phyloP scores from a whole-genome alignment of 257 asterid genomes.

The Leptodermis oblonga region DNA sequence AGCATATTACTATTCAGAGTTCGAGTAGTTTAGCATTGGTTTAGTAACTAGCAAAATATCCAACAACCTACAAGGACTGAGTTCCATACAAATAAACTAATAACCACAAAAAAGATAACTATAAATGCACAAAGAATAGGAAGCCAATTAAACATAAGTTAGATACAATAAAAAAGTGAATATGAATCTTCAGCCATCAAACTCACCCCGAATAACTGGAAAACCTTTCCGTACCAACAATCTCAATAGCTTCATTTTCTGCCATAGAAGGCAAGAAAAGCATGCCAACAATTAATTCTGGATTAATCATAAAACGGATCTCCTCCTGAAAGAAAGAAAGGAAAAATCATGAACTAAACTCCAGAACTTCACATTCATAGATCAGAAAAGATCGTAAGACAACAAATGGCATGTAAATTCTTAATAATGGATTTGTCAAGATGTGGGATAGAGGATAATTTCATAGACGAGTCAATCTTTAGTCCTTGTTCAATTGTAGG shows the following conservation, averaged over 20 bases:
- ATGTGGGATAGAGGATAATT: neutral
- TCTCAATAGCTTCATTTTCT: slow-evolving; percentile 84
- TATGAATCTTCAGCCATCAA: neutral
- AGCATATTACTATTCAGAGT: neutral
- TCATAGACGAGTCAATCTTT: neutral
- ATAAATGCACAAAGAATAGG: neutral
- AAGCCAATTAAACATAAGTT: neutral
- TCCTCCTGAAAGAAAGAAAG: slow-evolving; percentile 48
- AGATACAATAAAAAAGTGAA: neutral
- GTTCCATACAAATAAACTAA: neutral
- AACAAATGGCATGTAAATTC: neutral
- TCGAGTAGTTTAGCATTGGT: neutral
- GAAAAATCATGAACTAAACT: neutral
- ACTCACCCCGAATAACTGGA: slow-evolving; percentile 68
- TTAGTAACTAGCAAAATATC: neutral
- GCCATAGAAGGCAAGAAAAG: slow-evolving; percentile 80
- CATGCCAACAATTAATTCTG: slow-evolving; percentile 70
- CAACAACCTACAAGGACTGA: neutral
- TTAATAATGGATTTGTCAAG: neutral
- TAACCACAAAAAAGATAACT: neutral
- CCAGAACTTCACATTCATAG: neutral
- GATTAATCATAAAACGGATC: slow-evolving; percentile 92
- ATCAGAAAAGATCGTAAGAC: neutral
- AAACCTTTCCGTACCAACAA: slow-evolving; percentile 87
- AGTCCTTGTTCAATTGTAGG: neutral